Base-by-base conservation (phyloP, 345 rosid species). In the Syzygium grande region DNA sequence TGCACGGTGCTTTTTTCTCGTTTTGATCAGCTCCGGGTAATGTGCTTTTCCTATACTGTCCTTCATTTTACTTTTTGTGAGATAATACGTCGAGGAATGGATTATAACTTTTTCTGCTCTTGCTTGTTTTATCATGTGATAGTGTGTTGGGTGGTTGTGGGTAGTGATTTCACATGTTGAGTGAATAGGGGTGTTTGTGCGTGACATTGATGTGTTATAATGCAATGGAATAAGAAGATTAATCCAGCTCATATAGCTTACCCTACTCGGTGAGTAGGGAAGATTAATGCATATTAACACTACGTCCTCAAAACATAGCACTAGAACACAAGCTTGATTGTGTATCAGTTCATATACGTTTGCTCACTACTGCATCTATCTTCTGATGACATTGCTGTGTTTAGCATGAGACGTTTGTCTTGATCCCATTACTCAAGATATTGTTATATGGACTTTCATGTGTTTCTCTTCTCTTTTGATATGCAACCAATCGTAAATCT, bases 1-100 rank as follows among this genome's bases (percentile, higher is more conserved):
- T 94, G 96, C 94, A 94, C 96, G 11, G 96, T 92, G 84, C 94
- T 97, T 49, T 97, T 97, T 91, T 95, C 97, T 87, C 92, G 87
- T 51, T 95, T 93, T 46, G 98, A 97, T 89, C 89, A 88, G 88
- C 93, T 94, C 9, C 93, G 92, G 97, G 99, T 97, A 96, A 87
- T 85, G 63, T 51, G 85, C 49, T 84, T n/a, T 55, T 52, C 55
- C 84, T 59, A 13, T 21, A 17, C 38, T 53, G 27, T 52, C 21
- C n/a, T 34, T 53, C 52, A 30, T 78, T 52, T n/a, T 15, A 52
- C 25, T 49, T 16, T 53, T n/a, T 85, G 52, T 43, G 54, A 30
- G 85, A 77, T 29, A 79, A 38, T 19, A 52, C 8, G 13, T 68
- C 8, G 55, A 77, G 43, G 54, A 63, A 23, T 85, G 49, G 21